Evolutionary conservation across 1,284 basidiomycete species (phyloP).

Genomic region (Stereum hirsutum): DNA sequence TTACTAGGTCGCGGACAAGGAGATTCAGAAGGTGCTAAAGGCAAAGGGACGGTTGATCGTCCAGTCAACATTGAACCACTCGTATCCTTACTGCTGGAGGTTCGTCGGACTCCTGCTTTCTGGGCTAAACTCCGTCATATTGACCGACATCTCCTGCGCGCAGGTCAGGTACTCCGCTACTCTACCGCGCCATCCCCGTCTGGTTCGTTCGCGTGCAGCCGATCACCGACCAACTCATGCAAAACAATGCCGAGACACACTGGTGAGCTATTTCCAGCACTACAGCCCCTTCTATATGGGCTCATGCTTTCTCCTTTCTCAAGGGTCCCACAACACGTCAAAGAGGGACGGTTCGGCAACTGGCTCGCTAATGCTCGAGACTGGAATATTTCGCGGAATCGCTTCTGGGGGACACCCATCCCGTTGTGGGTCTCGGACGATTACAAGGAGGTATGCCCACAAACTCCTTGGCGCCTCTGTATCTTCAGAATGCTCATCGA

Average conservation of each 20-base stretch:
- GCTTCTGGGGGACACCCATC: slow-evolving; percentile 99
- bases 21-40: slow-evolving; percentile 90
- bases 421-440: slow-evolving; percentile 97
- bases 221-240: slow-evolving; percentile 79
- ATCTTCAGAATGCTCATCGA: not conserved
- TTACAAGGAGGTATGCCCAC: slow-evolving; percentile 66
- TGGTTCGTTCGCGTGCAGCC: slow-evolving; percentile 95
- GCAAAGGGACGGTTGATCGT: slow-evolving; percentile 83
- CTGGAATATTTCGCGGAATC: slow-evolving; percentile 98
- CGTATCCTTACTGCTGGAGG: slow-evolving; percentile 98
- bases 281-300: not conserved
- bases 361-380: slow-evolving; percentile 98
- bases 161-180: slow-evolving; percentile 90
- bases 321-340: slow-evolving; percentile 87
- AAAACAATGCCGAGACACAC: slow-evolving; percentile 85
- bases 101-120: slow-evolving; percentile 22
- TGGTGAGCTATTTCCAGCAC: slow-evolving; percentile 48
- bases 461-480: slow-evolving; percentile 7
- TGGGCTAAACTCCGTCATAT: slow-evolving; percentile 7
- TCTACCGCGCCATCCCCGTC: slow-evolving; percentile 93
- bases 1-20: slow-evolving; percentile 80
- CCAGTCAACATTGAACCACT: slow-evolving; percentile 82
- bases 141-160: not conserved
- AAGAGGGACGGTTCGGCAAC: slow-evolving; percentile 92
- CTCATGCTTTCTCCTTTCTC: slow-evolving; percentile 1